These are phyloP conservation scores for Emmonsia crescens DNA, from an alignment of 2,329 filamentous ascomycete genomes.

Conservation along the genomic window DNA sequence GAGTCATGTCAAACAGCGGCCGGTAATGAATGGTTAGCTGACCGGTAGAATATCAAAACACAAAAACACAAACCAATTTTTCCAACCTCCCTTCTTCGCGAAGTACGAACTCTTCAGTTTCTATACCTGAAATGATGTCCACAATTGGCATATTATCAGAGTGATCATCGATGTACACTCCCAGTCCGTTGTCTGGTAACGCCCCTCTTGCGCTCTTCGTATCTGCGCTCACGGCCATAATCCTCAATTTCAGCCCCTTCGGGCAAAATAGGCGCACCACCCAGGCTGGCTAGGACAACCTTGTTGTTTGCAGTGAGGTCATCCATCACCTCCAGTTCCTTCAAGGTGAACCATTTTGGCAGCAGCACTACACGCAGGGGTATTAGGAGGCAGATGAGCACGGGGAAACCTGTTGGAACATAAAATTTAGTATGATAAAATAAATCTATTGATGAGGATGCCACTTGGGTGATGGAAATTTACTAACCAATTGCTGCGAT, in stretches of 20 bases:
- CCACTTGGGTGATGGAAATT: no score
- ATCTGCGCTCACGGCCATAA: conserved; percentile 15
- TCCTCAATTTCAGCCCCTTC: conserved; percentile 17
- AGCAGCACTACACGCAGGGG: conserved; percentile 42
- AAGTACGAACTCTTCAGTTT: no score
- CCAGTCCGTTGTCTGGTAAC: conserved; percentile 16
- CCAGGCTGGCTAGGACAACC: conserved; percentile 44
- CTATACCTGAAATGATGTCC: neutral
- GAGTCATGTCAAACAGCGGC: neutral
- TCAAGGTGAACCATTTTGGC: conserved; percentile 39
- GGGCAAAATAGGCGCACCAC: conserved; percentile 36
- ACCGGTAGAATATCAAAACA: neutral
- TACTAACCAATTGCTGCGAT: conserved; percentile 43
- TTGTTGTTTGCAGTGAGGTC: conserved; percentile 44
- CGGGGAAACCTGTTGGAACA: conserved; percentile 38
- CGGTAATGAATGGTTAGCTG: neutral
- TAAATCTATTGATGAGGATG: no score
- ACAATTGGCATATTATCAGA: neutral
- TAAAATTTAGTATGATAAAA: neutral
- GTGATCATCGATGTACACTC: conserved; percentile 14
- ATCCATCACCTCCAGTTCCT: conserved; percentile 43
- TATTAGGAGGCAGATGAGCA: conserved; percentile 47
- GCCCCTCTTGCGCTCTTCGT: conserved; percentile 15
- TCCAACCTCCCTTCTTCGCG: neutral
- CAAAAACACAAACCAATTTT: no score